Base-by-base conservation (phyloP, 2,329 filamentous ascomycete species). In the Alternaria alternata region DNA sequence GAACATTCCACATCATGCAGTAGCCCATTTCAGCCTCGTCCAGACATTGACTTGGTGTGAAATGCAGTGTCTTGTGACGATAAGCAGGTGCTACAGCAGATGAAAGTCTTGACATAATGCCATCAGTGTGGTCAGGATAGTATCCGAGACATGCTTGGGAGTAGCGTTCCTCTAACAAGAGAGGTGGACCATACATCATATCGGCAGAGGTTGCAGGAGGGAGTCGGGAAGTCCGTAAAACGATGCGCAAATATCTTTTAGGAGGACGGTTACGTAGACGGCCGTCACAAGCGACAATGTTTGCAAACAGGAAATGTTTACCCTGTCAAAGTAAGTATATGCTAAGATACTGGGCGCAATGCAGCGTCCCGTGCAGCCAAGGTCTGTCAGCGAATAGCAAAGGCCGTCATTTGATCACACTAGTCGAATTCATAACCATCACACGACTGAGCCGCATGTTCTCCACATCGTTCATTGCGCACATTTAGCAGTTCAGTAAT, bases 361-460 rank as follows among this genome's bases (percentile, higher is more conserved):
- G 24, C 18, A 56, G 36, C 39, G 39, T 38, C 20, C 41, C 56
- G 24, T 38, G 28, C 16, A 22, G 12, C 28, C 16, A 51, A 18
- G 28, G 42, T 30, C 48, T 12, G 48, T 46, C 18, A 16, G 30
- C 41, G 20, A 56, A 59, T 48, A 39, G 22, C 22, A 51, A 24
- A 48, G 28, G 44, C 18, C n/a, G 46, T 34, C 41, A 41, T 24
- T 22, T 30, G 46, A 26, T 57, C 49, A 46, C 46, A 38, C 28
- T 47, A 53, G 38, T 32, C 57, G 20, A 38, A 24, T 52, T 54
- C 26, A 43, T 43, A 46, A 24, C 38, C 30, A 49, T 53, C 36
- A 44, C 47, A 57, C 52, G 51, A 53, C 51, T 58, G 53, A 68
- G 62, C 64, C 62, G 63, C 62, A 56, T 54, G 32, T 48, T 58